phyloP scores from a whole-genome alignment of 1,284 basidiomycete species.

The Puccinia brachypodii region DNA sequence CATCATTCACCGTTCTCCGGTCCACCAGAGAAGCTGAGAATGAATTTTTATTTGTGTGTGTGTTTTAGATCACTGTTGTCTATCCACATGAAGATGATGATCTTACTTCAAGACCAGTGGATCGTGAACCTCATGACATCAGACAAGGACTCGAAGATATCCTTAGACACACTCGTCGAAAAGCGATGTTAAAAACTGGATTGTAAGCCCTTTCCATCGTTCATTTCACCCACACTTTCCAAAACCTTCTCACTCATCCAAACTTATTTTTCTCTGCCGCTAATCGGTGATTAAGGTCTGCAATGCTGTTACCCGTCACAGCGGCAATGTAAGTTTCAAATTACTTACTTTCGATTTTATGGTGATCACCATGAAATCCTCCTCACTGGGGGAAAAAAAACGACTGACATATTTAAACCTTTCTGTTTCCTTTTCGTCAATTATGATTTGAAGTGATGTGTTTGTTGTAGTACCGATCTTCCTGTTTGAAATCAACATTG shows the following conservation, averaged over 20 bases:
- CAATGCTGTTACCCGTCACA: conserved; percentile 21
- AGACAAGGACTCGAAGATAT: conserved; percentile 29
- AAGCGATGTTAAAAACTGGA: conserved; percentile 24
- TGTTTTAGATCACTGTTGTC: conserved; percentile 31
- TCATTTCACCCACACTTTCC: background rate
- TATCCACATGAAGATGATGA: conserved; percentile 43
- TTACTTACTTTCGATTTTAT: background rate
- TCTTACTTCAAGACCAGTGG: background rate
- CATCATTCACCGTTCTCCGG: background rate
- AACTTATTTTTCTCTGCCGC: background rate
- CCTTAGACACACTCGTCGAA: conserved; percentile 7
- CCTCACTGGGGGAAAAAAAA: no score
- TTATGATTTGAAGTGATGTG: conserved; percentile 19
- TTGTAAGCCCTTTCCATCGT: conserved; percentile 3
- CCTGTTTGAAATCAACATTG: conserved; percentile 43
- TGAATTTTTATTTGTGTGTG: background rate
- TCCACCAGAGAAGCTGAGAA: background rate
- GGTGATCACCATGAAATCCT: background rate
- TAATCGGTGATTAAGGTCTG: background rate
- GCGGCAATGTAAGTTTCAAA: conserved; percentile 35
- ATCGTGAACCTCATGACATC: conserved; percentile 18
- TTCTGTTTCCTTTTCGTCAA: background rate
- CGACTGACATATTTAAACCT: background rate
- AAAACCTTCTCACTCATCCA: background rate
- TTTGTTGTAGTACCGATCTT: conserved; percentile 39